Percentiles rank a stretch among this genome's conserved stretches.
Conservation (phyloP, 768 basidiomycete species). For the Hygrocybe coccinea region DNA sequence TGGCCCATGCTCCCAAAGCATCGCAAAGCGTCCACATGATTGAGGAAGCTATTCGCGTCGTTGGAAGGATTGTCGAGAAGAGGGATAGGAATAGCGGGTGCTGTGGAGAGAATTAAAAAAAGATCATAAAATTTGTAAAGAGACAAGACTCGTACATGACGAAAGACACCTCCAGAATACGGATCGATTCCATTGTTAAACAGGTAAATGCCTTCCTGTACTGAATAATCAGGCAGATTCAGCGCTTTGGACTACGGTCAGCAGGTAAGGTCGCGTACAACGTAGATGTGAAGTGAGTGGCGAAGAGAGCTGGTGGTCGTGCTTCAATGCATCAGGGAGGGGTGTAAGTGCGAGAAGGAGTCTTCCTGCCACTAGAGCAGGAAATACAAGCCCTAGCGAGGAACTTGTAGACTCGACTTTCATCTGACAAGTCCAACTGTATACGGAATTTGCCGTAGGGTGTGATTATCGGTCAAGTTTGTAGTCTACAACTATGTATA, state of each 20-base stretch:
- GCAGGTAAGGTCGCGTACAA: constrained; percentile 44
- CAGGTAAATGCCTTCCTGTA: constrained; percentile 86
- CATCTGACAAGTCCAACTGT: too few relatives aligned
- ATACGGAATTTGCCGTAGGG: too few relatives aligned
- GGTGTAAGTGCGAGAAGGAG: constrained; percentile 50
- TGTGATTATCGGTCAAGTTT: too few relatives aligned
- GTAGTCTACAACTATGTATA: too few relatives aligned
- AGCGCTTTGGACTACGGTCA: background rate
- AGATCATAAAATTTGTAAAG: constrained; percentile 1
- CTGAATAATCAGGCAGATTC: constrained; percentile 37
- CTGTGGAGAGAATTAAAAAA: constrained; percentile 35
- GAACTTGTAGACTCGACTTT: too few relatives aligned
- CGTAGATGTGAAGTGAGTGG: constrained; percentile 76
- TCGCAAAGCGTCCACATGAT: constrained; percentile 71
- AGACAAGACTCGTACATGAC: constrained; percentile 59
- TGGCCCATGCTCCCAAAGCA: constrained; percentile 58
- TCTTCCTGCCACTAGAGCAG: constrained; percentile 43
- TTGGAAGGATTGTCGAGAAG: constrained; percentile 67
- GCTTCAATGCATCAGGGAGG: constrained; percentile 48
- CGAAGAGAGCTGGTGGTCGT: constrained; percentile 75
- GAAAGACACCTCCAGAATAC: constrained; percentile 80
- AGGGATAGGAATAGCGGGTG: constrained; percentile 75
- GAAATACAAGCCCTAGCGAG: constrained; percentile 25
- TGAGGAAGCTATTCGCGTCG: constrained; percentile 43
- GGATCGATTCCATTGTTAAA: constrained; percentile 75